Conservation (phyloP, 1,139 yeast species). For the Wickerhamomyces sp. region DNA sequence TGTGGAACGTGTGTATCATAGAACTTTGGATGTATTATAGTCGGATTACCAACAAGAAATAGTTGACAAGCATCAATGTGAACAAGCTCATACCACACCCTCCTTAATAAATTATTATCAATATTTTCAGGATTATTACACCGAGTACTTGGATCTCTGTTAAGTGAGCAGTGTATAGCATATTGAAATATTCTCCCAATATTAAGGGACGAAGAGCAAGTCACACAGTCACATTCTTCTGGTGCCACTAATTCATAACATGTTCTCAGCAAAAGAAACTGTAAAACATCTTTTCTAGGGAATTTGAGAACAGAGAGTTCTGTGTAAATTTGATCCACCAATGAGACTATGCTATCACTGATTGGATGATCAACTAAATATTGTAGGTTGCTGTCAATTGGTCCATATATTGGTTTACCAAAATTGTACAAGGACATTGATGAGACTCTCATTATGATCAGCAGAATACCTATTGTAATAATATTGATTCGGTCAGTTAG, state of each 20-base stretch:
- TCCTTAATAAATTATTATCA: conserved; percentile 16
- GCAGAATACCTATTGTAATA: conserved; percentile 14
- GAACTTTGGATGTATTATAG: conserved; percentile 15
- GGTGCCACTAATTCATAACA: conserved; percentile 17
- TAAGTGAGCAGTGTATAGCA: conserved; percentile 18
- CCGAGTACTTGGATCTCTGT: conserved; percentile 17
- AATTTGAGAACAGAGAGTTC: conserved; percentile 14
- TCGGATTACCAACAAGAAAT: conserved; percentile 18
- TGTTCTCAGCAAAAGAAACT: conserved; percentile 14
- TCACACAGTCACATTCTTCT: conserved; percentile 21
- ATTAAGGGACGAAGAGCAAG: conserved; percentile 10
- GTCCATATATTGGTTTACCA: conserved; percentile 8
- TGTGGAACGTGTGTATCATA: conserved; percentile 22
- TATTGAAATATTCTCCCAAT: conserved; percentile 19
- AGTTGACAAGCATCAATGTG: conserved; percentile 18
- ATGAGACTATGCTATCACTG: conserved; percentile 4
- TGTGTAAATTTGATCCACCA: conserved; percentile 10
- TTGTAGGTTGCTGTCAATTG: conserved; percentile 6
- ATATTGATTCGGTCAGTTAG: conserved; percentile 15
- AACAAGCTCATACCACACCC: conserved; percentile 21
- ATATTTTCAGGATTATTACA: conserved; percentile 1
- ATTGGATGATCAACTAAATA: conserved; percentile 18
- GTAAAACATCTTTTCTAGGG: conserved; percentile 17
- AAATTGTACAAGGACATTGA: conserved; percentile 19
- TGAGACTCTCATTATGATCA: conserved; percentile 20